Evolutionary conservation across 176 grass and related monocot species (phyloP), one percentile per base, ranked within the genome.

Genomic region (Guadua angustifolia): DNA sequence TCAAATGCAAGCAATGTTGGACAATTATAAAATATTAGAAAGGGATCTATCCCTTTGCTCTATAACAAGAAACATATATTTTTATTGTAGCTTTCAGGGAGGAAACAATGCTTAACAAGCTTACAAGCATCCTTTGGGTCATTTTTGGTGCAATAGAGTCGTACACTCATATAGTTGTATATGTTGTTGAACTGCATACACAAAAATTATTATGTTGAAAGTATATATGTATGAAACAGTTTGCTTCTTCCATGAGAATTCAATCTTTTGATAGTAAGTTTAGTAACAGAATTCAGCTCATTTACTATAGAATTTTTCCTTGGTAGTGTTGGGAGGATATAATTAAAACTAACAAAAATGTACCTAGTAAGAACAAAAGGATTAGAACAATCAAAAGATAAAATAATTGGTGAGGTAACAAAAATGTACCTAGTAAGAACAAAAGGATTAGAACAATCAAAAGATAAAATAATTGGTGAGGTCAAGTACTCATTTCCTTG

Each of bases 1-100:
- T 51, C 7, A 25, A 82, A 82, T 74, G 62, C 79, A 82, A 87
- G 71, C 79, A 82, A 87, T 19, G 52, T n/a, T 60, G 85, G 29
- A 50, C 29, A 68, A 19, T 26, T 82, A 45, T 75, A 47, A 42
- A 55, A 9, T 13, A 77, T 16, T 64, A n/a, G 42, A 43, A 63
- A 61, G 42, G 65, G 42, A 79, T 78, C 63, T 78, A 47, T 69
- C 63, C 5, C 19, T 60, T 18, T 69, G 29, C 19, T 56, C 64
- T 17, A 22, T 60, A 9, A 38, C 26, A 66, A 75, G 82, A 75
- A 66, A 29, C 60, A 40, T 75, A 12, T 0, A 53, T 36, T 29
- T 74, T 51, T 75, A 8, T 19, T 49, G 60, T 2, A 79, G 19
- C 66, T 64, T 74, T 50, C 32, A 74, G 29, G 6, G 11, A 61